phyloP scores from a whole-genome alignment of 2,329 filamentous ascomycete species.

The Plenodomus lindquistii region DNA sequence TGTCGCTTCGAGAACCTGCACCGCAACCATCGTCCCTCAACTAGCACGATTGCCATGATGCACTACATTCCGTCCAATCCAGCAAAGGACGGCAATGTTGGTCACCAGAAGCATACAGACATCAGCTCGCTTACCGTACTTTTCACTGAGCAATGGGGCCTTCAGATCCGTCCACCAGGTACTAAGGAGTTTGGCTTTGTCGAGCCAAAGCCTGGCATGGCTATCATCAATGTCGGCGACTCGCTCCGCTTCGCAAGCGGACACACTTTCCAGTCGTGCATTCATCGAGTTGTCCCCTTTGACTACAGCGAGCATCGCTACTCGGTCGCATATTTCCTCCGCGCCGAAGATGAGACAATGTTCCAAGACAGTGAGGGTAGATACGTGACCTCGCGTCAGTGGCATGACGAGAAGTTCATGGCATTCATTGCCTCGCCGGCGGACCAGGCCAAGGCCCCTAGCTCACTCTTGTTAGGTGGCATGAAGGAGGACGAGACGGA shows the following conservation, averaged over 20 bases:
- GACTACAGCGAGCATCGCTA: conserved; percentile 59
- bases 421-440: conserved; percentile 26
- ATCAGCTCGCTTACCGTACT: conserved; percentile 37
- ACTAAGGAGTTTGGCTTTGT: conserved; percentile 49
- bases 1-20: conserved; percentile 36
- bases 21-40: conserved; percentile 37
- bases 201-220: conserved; percentile 55
- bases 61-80: conserved; percentile 35
- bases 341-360: conserved; percentile 60
- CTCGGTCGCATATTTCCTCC: conserved; percentile 63
- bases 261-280: conserved; percentile 60
- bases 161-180: conserved; percentile 60
- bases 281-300: conserved; percentile 61
- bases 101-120: conserved; percentile 41
- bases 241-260: conserved; percentile 60
- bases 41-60: conserved; percentile 39
- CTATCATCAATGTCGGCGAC: conserved; percentile 64
- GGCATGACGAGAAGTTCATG: conserved; percentile 41
- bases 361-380: conserved; percentile 60
- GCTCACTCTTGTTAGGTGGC: conserved; percentile 6
- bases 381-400: conserved; percentile 54
- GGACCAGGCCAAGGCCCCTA: conserved; percentile 9
- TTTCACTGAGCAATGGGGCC: conserved; percentile 61
- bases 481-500: conserved; percentile 10
- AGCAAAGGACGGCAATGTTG: conserved; percentile 25